These are phyloP conservation scores for Penicillium canescens DNA, from an alignment of 495 filamentous ascomycete species.

Conservation along the genomic window DNA sequence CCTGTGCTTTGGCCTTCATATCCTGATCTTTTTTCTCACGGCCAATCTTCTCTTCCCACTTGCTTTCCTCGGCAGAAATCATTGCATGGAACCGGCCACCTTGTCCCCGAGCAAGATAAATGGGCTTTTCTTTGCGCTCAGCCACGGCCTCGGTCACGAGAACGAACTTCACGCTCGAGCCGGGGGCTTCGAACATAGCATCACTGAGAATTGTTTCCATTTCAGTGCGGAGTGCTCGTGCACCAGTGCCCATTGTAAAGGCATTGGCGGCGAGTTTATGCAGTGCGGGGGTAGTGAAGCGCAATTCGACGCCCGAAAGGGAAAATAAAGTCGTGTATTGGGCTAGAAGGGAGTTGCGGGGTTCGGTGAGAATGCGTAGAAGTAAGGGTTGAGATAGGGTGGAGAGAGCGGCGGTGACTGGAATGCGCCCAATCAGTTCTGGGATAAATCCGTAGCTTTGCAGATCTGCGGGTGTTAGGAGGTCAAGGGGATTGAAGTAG, in stretches of 20 bases:
- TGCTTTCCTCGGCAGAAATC: slow-evolving; percentile 62
- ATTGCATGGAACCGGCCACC: slow-evolving; percentile 57
- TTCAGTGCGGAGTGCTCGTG: slow-evolving; percentile 82
- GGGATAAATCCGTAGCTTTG: slow-evolving; percentile 94
- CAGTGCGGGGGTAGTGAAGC: slow-evolving; percentile 78
- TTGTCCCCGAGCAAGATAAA: slow-evolving; percentile 64
- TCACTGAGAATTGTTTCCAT: slow-evolving; percentile 85
- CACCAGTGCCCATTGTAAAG: slow-evolving; percentile 77
- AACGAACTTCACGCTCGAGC: slow-evolving; percentile 65
- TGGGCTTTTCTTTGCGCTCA: slow-evolving; percentile 56
- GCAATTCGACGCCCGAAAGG: slow-evolving; percentile 78
- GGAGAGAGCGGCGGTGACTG: slow-evolving; percentile 80
- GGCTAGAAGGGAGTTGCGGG: slow-evolving; percentile 77
- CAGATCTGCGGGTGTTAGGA: slow-evolving; percentile 78
- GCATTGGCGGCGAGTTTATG: slow-evolving; percentile 77
- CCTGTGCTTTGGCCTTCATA: slow-evolving; percentile 24
- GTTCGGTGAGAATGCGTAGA: slow-evolving; percentile 86
- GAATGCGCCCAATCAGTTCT: slow-evolving; percentile 88
- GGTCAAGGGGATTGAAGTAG: slow-evolving; percentile 77
- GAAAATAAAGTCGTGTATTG: slow-evolving; percentile 87
- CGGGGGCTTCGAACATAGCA: slow-evolving; percentile 89
- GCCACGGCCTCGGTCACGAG: slow-evolving; percentile 78
- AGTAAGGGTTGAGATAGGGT: slow-evolving; percentile 78
- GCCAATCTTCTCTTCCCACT: slow-evolving; percentile 53
- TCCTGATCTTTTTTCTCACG: slow-evolving; percentile 33